Conservation (phyloP, 805 yeast genomes). For the Saturnispora saitoi region DNA sequence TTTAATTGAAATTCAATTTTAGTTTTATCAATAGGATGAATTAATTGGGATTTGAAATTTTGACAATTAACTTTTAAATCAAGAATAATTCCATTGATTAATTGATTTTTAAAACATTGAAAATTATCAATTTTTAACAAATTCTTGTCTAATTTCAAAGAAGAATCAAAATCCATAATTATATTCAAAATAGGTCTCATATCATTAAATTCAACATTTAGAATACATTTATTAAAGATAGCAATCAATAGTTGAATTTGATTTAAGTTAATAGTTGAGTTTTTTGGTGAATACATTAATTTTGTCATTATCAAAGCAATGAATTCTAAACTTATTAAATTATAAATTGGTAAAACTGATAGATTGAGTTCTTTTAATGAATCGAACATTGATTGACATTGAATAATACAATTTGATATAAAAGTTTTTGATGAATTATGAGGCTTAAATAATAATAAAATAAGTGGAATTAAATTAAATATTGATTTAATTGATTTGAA, state of each 20-base stretch:
- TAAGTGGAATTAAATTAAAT: conserved; percentile 14
- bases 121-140: conserved; percentile 5
- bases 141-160: conserved; percentile 4
- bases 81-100: conserved; percentile 10
- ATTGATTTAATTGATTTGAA: conserved; percentile 8
- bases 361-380: conserved; percentile 9
- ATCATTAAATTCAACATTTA: conserved; percentile 12
- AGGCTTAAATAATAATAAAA: conserved; percentile 19
- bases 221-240: conserved; percentile 11
- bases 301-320: conserved; percentile 11
- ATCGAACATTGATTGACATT: conserved; percentile 9
- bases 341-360: conserved; percentile 16
- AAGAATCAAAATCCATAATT: conserved; percentile 12
- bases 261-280: not conserved
- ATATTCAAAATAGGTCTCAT: conserved; percentile 12
- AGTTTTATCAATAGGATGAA: not conserved
- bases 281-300: conserved; percentile 12
- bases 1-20: not conserved
- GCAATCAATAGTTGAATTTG: conserved; percentile 4
- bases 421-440: not conserved
- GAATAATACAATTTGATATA: conserved; percentile 9
- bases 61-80: conserved; percentile 8
- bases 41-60: not conserved
- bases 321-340: conserved; percentile 21
- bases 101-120: conserved; percentile 1